Percentiles rank a stretch among this genome's conserved stretches.
phyloP scores from a whole-genome alignment of 495 filamentous ascomycete genomes.

The Rhypophila decipiens region DNA sequence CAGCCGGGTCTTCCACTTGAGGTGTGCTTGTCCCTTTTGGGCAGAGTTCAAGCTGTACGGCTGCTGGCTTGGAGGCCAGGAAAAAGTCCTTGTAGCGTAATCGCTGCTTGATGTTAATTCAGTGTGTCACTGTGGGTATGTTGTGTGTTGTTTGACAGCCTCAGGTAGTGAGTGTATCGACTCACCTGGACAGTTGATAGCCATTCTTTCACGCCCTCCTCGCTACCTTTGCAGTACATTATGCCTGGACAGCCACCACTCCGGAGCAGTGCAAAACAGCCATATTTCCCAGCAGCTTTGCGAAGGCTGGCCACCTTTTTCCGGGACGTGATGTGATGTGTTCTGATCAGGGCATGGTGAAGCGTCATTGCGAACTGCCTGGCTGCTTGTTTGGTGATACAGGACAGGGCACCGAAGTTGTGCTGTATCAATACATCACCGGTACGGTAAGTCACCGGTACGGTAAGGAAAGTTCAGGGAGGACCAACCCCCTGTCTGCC shows the following conservation, averaged over 20 bases:
- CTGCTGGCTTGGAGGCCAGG: slow-evolving; percentile 18
- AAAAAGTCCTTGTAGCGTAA: slow-evolving; percentile 29
- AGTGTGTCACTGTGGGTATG: neutral
- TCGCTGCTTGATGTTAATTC: slow-evolving; percentile 9
- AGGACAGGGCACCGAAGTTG: too few relatives aligned
- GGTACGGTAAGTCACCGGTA: too few relatives aligned
- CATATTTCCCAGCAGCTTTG: slow-evolving; percentile 51
- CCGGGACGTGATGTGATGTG: slow-evolving; percentile 77
- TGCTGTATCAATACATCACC: too few relatives aligned
- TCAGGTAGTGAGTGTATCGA: neutral
- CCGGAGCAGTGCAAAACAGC: slow-evolving; percentile 57
- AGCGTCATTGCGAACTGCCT: too few relatives aligned
- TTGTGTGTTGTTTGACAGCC: neutral
- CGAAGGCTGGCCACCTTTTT: slow-evolving; percentile 65
- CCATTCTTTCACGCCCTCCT: slow-evolving; percentile 32
- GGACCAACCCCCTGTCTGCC: too few relatives aligned
- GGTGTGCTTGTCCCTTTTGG: neutral
- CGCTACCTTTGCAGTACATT: slow-evolving; percentile 66
- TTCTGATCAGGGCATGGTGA: slow-evolving; percentile 62
- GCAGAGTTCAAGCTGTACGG: slow-evolving; percentile 1
- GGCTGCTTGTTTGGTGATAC: too few relatives aligned
- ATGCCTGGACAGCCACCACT: slow-evolving; percentile 64
- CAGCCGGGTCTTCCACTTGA: slow-evolving; percentile 7
- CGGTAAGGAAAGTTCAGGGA: too few relatives aligned
- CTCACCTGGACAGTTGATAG: slow-evolving; percentile 26